Evolutionary conservation across 345 rosid species (phyloP), one percentile per base, ranked within the genome.

Genomic region (Ceriops tagal): DNA sequence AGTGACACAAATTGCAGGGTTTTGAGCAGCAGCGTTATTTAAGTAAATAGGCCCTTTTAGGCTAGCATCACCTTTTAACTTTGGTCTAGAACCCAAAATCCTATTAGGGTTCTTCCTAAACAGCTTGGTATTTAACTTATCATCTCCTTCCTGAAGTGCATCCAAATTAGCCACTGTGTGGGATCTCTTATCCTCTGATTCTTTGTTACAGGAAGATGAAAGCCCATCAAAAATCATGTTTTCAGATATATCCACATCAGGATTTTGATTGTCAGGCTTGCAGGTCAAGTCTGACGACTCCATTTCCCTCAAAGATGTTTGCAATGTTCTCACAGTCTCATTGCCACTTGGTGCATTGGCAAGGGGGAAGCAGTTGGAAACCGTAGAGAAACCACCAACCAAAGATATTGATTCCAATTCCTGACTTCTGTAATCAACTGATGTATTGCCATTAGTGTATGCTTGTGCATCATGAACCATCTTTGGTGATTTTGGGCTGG

Each of bases 21-120:
- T 76, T 56, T 75, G 67, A 31, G 73, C 68, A 66, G 78, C 66
- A 78, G 69, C 28, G 65, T 80, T 80, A 8, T 78, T 86, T 19
- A 73, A 70, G 87, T 71, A 86, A 67, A 90, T 79, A 22, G 95
- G 81, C 62, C 93, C 86, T 80, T 87, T 90, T 69, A 66, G 68
- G 67, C 77, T 84, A 43, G 78, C 77, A 69, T 76, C 35, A 37
- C 65, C 75, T 62, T 59, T 75, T 58, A 78, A 37, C 72, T 86
- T 88, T 66, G 83, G 72, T 79, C 86, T 77, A 32, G 87, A 73
- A 71, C 92, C 90, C 74, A 85, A 76, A 27, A 83, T 85, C 83
- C 81, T 92, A 77, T 75, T 86, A 63, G 77, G 62, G 73, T 76
- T 88, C 82, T 79, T 88, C 80, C 68, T 76, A 47, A 37, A 51